phyloP scores from a whole-genome alignment of 495 filamentous ascomycete species.

The Talaromyces adpressus region DNA sequence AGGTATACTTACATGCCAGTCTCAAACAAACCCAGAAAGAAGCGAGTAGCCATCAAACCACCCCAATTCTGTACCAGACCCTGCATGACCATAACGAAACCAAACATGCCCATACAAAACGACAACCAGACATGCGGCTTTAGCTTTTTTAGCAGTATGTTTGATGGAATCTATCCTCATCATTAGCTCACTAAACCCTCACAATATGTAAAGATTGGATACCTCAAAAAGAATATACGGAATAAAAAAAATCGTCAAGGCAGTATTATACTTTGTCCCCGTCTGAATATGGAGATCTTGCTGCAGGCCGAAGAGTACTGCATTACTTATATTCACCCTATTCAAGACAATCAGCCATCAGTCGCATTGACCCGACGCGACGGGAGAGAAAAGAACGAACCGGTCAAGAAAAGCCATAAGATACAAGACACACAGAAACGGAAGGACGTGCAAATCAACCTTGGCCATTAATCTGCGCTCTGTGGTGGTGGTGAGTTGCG shows the following conservation, averaged over 20 bases:
- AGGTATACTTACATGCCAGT: constrained; percentile 53
- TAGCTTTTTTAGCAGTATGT: constrained; percentile 75
- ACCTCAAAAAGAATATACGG: constrained; percentile 81
- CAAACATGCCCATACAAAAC: constrained; percentile 76
- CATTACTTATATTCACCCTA: constrained; percentile 64
- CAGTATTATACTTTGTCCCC: constrained; percentile 65
- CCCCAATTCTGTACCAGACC: constrained; percentile 72
- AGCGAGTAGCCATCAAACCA: constrained; percentile 74
- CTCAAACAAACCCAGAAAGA: constrained; percentile 85
- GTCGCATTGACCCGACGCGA: neutral
- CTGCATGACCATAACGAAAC: constrained; percentile 53
- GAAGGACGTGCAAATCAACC: constrained; percentile 76
- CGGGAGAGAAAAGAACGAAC: constrained; percentile 25
- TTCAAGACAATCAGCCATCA: constrained; percentile 3
- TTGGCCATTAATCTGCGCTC: constrained; percentile 66
- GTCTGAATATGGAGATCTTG: constrained; percentile 51
- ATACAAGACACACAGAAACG: constrained; percentile 76
- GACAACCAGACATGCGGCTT: constrained; percentile 79
- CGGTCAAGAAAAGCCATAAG: constrained; percentile 83
- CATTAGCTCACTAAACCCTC: constrained; percentile 25
- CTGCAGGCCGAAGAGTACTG: constrained; percentile 53
- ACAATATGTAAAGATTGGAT: constrained; percentile 38
- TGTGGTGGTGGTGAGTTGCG: constrained; percentile 45
- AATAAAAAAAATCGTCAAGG: constrained; percentile 85
- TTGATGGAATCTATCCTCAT: constrained; percentile 69